phyloP scores from a whole-genome alignment of 495 filamentous ascomycete genomes.

The Podospora pseudopauciseta region DNA sequence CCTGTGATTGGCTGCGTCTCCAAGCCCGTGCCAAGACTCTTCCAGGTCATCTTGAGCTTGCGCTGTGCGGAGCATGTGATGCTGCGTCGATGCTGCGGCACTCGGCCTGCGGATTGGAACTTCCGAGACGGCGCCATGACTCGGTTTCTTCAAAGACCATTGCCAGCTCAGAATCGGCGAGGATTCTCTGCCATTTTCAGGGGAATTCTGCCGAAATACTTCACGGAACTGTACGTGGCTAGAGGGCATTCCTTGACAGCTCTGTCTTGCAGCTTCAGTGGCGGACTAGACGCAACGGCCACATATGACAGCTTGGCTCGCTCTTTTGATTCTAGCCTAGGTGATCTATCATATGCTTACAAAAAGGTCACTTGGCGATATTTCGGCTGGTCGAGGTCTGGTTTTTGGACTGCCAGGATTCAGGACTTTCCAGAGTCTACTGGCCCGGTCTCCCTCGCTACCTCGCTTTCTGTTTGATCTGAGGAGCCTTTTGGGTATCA shows the following conservation, averaged over 20 bases:
- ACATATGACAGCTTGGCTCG: not conserved
- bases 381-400: not conserved
- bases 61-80: slow-evolving; percentile 23
- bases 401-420: no score
- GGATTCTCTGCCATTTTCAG: not conserved
- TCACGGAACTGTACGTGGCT: not conserved
- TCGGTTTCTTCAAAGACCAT: not conserved
- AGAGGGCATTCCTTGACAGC: not conserved
- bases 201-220: not conserved
- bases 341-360: not conserved
- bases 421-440: no score
- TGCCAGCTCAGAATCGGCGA: not conserved
- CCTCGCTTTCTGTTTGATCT: no score
- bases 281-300: not conserved
- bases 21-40: not conserved
- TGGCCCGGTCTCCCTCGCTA: no score
- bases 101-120: slow-evolving; percentile 3
- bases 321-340: not conserved
- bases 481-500: no score
- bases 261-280: not conserved
- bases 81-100: slow-evolving; percentile 8
- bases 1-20: slow-evolving; percentile 21
- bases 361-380: not conserved
- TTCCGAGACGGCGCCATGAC: slow-evolving; percentile 15
- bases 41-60: not conserved